Percentiles rank a stretch among this genome's conserved stretches.
These are phyloP conservation scores for Wallacemonas collosoma DNA, from an alignment of 208 protist species.

Conservation along the genomic window DNA sequence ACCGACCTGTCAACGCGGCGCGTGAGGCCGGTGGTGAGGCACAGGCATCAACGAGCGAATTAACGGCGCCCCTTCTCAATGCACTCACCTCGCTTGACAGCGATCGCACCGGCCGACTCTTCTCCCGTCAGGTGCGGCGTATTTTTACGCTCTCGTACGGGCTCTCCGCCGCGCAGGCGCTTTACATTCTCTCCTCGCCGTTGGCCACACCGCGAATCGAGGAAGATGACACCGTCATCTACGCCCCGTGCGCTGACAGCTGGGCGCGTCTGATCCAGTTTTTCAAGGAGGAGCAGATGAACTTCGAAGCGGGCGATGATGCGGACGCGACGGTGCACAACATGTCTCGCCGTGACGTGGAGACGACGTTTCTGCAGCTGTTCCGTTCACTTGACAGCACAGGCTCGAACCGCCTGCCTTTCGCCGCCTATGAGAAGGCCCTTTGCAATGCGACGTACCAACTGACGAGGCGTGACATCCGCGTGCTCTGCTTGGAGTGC, in stretches of 20 bases:
- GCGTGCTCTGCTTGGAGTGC: slow-evolving; percentile 69
- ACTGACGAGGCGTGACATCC: slow-evolving; percentile 81
- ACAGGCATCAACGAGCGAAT: slow-evolving; percentile 20
- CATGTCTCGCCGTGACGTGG: slow-evolving; percentile 72
- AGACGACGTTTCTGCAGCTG: slow-evolving; percentile 75
- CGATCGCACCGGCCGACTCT: slow-evolving; percentile 47
- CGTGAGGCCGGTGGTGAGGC: neutral
- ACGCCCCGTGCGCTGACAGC: slow-evolving; percentile 57
- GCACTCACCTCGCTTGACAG: slow-evolving; percentile 59
- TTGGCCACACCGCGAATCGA: slow-evolving; percentile 32
- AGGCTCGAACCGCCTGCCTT: slow-evolving; percentile 54
- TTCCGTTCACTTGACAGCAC: slow-evolving; percentile 71
- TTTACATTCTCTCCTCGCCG: slow-evolving; percentile 79
- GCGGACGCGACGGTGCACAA: slow-evolving; percentile 79
- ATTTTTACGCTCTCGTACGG: slow-evolving; percentile 57
- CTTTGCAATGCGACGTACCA: slow-evolving; percentile 78
- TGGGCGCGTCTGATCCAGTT: slow-evolving; percentile 64
- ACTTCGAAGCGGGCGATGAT: slow-evolving; percentile 49
- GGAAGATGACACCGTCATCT: slow-evolving; percentile 64
- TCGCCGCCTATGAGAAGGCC: slow-evolving; percentile 60
- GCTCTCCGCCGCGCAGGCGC: slow-evolving; percentile 64
- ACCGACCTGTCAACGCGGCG: neutral
- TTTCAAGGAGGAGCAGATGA: slow-evolving; percentile 63
- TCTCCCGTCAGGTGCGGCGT: slow-evolving; percentile 42
- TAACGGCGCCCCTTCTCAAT: slow-evolving; percentile 52